These are phyloP conservation scores for Myriosclerotinia duriaeana DNA, from an alignment of 2,329 filamentous ascomycete species.

Conservation along the genomic window DNA sequence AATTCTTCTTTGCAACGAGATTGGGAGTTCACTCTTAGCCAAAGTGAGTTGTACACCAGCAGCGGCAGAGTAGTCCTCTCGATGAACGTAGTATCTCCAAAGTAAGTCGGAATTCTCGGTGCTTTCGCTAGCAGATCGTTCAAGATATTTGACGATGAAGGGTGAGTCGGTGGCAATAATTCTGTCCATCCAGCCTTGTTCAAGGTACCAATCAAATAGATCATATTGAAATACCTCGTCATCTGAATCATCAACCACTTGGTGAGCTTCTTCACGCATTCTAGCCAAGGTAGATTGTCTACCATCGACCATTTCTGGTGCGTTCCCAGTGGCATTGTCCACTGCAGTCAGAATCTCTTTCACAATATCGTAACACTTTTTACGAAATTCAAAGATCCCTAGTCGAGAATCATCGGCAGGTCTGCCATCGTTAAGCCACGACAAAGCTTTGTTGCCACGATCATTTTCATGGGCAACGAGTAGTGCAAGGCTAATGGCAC, in stretches of 20 bases:
- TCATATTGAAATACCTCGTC: conserved; percentile 96
- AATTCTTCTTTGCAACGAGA: conserved; percentile 82
- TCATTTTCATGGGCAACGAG: conserved; percentile 82
- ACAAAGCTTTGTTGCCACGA: conserved; percentile 78
- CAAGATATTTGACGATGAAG: conserved; percentile 82
- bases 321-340: conserved; percentile 66
- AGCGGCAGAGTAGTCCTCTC: conserved; percentile 79
- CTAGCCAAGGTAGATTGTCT: conserved; percentile 72
- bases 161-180: conserved; percentile 81
- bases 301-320: conserved; percentile 76
- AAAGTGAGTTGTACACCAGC: conserved; percentile 82
- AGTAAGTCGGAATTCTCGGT: conserved; percentile 83
- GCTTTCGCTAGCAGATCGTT: conserved; percentile 70
- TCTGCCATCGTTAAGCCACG: conserved; percentile 83
- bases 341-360: conserved; percentile 77
- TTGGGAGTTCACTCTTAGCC: conserved; percentile 75
- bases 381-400: conserved; percentile 62
- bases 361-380: conserved; percentile 81
- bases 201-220: conserved; percentile 97
- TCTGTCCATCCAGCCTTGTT: conserved; percentile 79
- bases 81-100: conserved; percentile 88
- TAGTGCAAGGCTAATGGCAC: conserved; percentile 84
- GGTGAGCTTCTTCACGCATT: conserved; percentile 83
- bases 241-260: conserved; percentile 80
- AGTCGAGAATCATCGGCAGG: conserved; percentile 67